Percentiles rank a stretch among this genome's conserved stretches.
These are phyloP conservation scores for Xylaria sp. DNA, from an alignment of 2,329 filamentous ascomycete genomes.

Conservation along the genomic window DNA sequence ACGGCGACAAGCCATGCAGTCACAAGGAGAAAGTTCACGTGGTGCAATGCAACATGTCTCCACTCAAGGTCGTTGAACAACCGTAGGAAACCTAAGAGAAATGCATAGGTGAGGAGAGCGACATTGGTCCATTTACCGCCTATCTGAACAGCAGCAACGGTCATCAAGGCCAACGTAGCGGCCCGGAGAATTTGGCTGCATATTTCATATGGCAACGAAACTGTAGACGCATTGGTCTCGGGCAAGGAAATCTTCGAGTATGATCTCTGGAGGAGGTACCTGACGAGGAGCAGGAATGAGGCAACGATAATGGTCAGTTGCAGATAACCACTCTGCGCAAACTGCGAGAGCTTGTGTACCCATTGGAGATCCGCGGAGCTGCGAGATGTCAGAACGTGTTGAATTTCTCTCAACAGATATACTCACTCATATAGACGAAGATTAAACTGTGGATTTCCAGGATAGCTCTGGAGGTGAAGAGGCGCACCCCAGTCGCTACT, in stretches of 20 bases:
- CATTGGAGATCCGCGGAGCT: slow-evolving; percentile 47
- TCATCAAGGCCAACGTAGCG: slow-evolving; percentile 54
- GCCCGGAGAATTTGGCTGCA: slow-evolving; percentile 56
- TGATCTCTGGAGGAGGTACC: slow-evolving; percentile 51
- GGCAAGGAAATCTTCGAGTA: slow-evolving; percentile 45
- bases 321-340: slow-evolving; percentile 56
- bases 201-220: slow-evolving; percentile 58
- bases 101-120: slow-evolving; percentile 54
- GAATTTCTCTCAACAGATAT: background rate
- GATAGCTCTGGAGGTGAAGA: slow-evolving; percentile 48
- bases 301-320: slow-evolving; percentile 54
- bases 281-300: slow-evolving; percentile 53
- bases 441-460: slow-evolving; percentile 16
- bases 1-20: slow-evolving; percentile 52
- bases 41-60: slow-evolving; percentile 60
- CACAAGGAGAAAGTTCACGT: slow-evolving; percentile 60
- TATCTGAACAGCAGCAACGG: slow-evolving; percentile 51
- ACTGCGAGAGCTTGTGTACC: slow-evolving; percentile 53
- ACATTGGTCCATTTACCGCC: slow-evolving; percentile 54
- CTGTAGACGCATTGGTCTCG: slow-evolving; percentile 52
- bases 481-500: slow-evolving; percentile 53
- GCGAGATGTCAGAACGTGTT: slow-evolving; percentile 8
- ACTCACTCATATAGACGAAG: slow-evolving; percentile 31
- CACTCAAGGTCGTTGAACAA: slow-evolving; percentile 56
- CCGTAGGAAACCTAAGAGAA: slow-evolving; percentile 58